A percentile compares a stretch with the other conserved stretches of the same genome.
Conservation (phyloP, 176 grass and related monocot species). For the Carex myosuroides region DNA sequence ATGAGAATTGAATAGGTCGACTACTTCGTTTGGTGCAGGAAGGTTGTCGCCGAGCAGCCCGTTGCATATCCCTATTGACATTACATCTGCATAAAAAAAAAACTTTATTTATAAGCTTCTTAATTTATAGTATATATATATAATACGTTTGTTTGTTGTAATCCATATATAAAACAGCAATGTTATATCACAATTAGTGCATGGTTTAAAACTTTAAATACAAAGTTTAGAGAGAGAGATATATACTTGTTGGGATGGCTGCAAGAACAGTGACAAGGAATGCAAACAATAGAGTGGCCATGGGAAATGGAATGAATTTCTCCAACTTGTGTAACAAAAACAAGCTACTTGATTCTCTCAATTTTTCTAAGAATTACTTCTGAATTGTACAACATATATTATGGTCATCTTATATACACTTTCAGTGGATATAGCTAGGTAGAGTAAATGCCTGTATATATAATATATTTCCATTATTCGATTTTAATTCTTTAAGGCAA, state of each 20-base stretch:
- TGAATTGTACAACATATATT: not conserved
- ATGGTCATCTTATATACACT: not conserved
- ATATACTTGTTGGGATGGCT: not conserved
- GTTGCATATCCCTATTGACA: slow-evolving; percentile 67
- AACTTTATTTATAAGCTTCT: not conserved
- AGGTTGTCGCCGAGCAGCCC: slow-evolving; percentile 45
- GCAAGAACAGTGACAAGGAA: not conserved
- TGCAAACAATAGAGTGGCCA: not conserved
- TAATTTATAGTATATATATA: too few relatives aligned
- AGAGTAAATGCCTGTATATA: not conserved
- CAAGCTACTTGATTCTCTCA: not conserved
- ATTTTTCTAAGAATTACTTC: not conserved
- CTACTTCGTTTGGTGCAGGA: slow-evolving; percentile 33
- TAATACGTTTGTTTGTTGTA: not conserved
- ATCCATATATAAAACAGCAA: not conserved
- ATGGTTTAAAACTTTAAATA: too few relatives aligned
- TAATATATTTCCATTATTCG: not conserved
- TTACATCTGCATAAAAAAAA: slow-evolving; percentile 1
- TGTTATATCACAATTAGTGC: too few relatives aligned
- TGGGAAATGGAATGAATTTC: not conserved
- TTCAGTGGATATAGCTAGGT: not conserved
- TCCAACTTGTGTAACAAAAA: not conserved
- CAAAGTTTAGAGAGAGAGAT: not conserved
- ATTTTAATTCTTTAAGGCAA: not conserved
- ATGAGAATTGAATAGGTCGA: slow-evolving; percentile 41